Evolutionary conservation across 2,329 filamentous ascomycete species (phyloP).

Genomic region (Microascus cirrosus): DNA sequence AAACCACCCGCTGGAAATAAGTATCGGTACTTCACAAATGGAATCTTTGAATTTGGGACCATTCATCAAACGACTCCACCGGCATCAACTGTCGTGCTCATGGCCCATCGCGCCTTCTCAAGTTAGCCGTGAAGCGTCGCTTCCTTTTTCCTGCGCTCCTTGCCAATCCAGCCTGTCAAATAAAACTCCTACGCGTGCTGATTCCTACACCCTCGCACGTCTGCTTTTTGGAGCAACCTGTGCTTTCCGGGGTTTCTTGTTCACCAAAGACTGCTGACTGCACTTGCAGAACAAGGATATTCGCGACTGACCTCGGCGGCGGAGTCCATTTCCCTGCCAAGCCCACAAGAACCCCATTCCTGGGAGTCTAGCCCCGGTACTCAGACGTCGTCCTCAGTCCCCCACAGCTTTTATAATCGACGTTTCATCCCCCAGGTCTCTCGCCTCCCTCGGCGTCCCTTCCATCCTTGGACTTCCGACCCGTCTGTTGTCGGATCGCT

Average conservation of each 20-base stretch:
- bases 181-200: no score
- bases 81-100: neutral
- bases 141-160: neutral
- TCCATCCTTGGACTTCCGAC: neutral
- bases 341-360: no score
- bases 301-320: no score
- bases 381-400: no score
- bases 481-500: neutral
- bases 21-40: neutral
- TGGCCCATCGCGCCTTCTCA: neutral
- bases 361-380: no score
- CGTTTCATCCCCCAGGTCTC: neutral
- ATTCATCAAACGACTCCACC: neutral
- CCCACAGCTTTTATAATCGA: neutral
- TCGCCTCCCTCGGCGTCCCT: neutral
- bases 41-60: neutral
- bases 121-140: neutral
- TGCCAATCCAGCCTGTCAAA: neutral
- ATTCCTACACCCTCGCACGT: no score
- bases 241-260: no score
- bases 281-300: no score
- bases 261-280: no score
- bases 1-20: neutral
- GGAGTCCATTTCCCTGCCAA: no score
- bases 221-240: no score